Conservation (phyloP, 306 rosid genomes). For the Elaeagnus macrophylla region DNA sequence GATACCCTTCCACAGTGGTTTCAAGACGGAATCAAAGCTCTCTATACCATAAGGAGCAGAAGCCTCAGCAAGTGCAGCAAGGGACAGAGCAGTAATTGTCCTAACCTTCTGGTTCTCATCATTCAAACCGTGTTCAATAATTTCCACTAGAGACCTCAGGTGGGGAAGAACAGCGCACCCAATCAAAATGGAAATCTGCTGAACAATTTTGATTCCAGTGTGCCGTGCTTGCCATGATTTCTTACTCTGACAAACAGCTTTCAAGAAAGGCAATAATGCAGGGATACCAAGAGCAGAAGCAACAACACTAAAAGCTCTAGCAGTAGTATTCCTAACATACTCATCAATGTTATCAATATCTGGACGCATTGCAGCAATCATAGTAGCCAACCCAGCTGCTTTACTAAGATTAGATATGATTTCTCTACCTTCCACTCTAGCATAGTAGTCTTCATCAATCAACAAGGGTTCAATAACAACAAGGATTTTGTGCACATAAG, state of each 20-base stretch:
- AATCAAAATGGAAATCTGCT: constrained; percentile 93
- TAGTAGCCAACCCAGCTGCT: constrained; percentile 97
- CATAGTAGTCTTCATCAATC: constrained; percentile 96
- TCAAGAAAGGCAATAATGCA: constrained; percentile 82
- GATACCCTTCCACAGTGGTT: constrained; percentile 94
- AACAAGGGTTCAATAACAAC: constrained; percentile 91
- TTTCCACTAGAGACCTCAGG: constrained; percentile 81
- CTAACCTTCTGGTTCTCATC: constrained; percentile 97
- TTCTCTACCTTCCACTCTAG: constrained; percentile 93
- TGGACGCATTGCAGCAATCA: constrained; percentile 98
- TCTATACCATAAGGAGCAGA: constrained; percentile 96
- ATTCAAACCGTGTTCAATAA: constrained; percentile 79
- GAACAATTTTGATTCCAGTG: constrained; percentile 93
- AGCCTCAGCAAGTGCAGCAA: constrained; percentile 96
- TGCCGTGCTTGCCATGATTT: constrained; percentile 97
- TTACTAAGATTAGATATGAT: constrained; percentile 92
- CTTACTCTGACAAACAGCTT: constrained; percentile 97
- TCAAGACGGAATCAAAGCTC: constrained; percentile 89
- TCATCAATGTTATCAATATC: constrained; percentile 93
- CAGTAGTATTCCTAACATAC: constrained; percentile 93
- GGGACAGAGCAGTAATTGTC: constrained; percentile 85
- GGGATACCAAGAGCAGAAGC: constrained; percentile 96
- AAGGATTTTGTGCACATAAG: constrained; percentile 91
- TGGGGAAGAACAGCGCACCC: constrained; percentile 92
- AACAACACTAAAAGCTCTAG: constrained; percentile 92